phyloP scores from a whole-genome alignment of 192 early-diverging fungal species.

The Coemansia sp. region DNA sequence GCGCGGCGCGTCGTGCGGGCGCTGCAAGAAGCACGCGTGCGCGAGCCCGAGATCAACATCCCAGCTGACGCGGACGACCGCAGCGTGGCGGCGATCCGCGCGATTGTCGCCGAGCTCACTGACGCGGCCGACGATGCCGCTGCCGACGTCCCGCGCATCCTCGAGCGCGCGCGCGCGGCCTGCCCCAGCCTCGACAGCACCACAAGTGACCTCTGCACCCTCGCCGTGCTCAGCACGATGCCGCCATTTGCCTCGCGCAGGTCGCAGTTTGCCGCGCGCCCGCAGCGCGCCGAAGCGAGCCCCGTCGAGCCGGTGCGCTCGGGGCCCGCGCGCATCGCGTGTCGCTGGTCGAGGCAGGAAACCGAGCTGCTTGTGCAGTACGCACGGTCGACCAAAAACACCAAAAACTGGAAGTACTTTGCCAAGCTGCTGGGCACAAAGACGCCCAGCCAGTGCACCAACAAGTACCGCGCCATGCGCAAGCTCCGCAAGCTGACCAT shows the following conservation, averaged over 20 bases:
- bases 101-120: background rate
- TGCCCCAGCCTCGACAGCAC: constrained; percentile 1
- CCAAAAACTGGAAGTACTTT: constrained; percentile 32
- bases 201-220: constrained; percentile 12
- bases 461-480: constrained; percentile 39
- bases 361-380: constrained; percentile 18
- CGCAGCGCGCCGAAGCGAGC: background rate
- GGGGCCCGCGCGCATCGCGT: constrained; percentile 1
- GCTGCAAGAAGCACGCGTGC: background rate
- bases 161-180: constrained; percentile 10
- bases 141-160: constrained; percentile 6
- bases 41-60: constrained; percentile 4
- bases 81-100: background rate
- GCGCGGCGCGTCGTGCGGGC: background rate
- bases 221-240: constrained; percentile 23
- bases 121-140: background rate
- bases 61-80: constrained; percentile 8
- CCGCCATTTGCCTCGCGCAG: constrained; percentile 18
- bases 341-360: constrained; percentile 27
- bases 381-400: constrained; percentile 3
- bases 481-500: background rate
- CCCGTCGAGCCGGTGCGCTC: too few species aligned
- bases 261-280: background rate
- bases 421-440: constrained; percentile 28
- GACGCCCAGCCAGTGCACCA: constrained; percentile 28